phyloP scores from a whole-genome alignment of 2,329 filamentous ascomycete genomes.

The Eutypa lata region DNA sequence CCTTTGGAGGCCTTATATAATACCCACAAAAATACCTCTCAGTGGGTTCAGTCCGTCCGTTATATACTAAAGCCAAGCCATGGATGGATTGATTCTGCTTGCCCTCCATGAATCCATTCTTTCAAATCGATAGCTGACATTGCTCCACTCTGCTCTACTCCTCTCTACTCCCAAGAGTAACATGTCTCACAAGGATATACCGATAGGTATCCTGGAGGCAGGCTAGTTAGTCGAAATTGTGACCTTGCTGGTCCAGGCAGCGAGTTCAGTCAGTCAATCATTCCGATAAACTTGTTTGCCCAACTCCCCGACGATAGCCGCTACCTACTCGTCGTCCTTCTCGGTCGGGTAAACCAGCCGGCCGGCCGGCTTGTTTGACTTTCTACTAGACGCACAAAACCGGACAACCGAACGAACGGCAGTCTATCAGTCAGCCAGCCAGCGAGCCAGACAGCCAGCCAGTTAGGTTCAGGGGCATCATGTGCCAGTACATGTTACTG shows the following conservation, averaged over 20 bases:
- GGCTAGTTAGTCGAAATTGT: too few species aligned
- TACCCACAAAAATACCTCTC: background rate
- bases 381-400: too few species aligned
- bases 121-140: too few species aligned
- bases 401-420: too few species aligned
- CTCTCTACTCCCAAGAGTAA: background rate
- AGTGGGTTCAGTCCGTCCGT: too few species aligned
- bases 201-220: background rate
- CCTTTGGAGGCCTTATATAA: background rate
- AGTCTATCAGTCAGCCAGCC: background rate
- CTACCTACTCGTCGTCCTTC: background rate
- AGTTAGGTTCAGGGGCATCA: conserved; percentile 4
- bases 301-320: background rate
- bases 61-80: too few species aligned
- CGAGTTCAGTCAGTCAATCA: background rate
- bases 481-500: conserved; percentile 27
- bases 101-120: too few species aligned
- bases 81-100: too few species aligned
- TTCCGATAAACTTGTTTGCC: background rate
- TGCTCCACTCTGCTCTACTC: background rate
- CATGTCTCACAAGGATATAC: background rate
- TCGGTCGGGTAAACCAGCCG: background rate
- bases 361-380: background rate
- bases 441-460: background rate
- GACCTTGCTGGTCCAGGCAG: too few species aligned